Evolutionary conservation across 2,329 filamentous ascomycete species (phyloP).

Genomic region (Penicillium sp.): DNA sequence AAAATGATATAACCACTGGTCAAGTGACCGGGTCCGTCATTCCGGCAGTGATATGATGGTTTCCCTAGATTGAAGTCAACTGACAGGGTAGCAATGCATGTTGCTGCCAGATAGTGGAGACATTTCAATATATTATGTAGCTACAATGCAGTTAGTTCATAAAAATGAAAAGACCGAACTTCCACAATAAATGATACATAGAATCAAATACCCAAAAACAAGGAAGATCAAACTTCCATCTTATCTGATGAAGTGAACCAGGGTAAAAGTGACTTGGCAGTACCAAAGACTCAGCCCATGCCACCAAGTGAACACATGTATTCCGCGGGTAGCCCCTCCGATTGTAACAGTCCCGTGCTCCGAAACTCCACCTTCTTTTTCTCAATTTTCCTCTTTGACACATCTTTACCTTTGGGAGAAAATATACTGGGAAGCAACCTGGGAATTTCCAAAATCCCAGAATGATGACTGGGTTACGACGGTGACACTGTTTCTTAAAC

Average conservation of each 20-base stretch:
- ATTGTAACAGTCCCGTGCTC: constrained; percentile 1
- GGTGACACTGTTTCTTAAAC: background rate
- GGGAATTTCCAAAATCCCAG: background rate
- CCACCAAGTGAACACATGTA: constrained; percentile 6
- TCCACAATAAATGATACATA: background rate
- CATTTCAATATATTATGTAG: background rate
- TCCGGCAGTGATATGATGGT: background rate
- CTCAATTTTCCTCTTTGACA: background rate
- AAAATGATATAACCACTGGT: background rate
- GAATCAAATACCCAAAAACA: background rate
- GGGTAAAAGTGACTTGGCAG: constrained; percentile 9
- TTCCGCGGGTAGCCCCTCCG: background rate
- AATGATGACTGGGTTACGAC: background rate
- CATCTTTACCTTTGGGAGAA: background rate
- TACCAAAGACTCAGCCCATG: constrained; percentile 1
- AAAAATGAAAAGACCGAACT: background rate
- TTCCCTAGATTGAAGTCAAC: background rate
- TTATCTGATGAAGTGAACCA: constrained; percentile 22
- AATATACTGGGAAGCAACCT: background rate
- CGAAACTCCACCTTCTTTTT: constrained; percentile 12
- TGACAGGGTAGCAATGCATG: constrained; percentile 1
- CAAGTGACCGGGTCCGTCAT: background rate
- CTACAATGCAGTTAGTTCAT: background rate
- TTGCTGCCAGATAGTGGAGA: constrained; percentile 3
- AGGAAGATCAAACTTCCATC: constrained; percentile 11